A percentile compares a stretch with the other conserved stretches of the same genome.
Conservation (phyloP, 2,329 filamentous ascomycete genomes). For the Elsinoe batatas region DNA sequence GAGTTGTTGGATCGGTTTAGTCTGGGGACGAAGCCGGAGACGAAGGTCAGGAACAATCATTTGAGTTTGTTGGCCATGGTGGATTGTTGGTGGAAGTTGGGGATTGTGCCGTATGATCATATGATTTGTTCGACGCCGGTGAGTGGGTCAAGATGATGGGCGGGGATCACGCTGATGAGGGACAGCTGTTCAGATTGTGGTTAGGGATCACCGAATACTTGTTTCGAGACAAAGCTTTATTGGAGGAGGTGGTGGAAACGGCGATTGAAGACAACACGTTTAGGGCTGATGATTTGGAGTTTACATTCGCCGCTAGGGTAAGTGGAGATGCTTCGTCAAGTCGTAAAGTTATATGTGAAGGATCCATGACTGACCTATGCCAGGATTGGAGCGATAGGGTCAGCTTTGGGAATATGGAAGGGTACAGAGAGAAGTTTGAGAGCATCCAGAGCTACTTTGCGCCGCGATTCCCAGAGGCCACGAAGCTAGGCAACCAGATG, state of each 20-base stretch:
- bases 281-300: slow-evolving; percentile 90
- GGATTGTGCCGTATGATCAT: slow-evolving; percentile 94
- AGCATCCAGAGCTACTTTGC: slow-evolving; percentile 86
- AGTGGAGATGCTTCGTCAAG: slow-evolving; percentile 19
- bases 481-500: slow-evolving; percentile 87
- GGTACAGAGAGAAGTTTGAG: slow-evolving; percentile 84
- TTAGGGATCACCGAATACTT: slow-evolving; percentile 95
- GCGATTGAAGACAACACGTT: slow-evolving; percentile 86
- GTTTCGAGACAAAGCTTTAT: slow-evolving; percentile 69
- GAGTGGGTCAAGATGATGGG: slow-evolving; percentile 25
- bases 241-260: slow-evolving; percentile 76
- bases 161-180: not conserved
- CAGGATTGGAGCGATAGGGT: slow-evolving; percentile 92
- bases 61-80: slow-evolving; percentile 91
- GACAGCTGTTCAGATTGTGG: slow-evolving; percentile 79
- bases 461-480: slow-evolving; percentile 78
- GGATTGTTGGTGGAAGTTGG: slow-evolving; percentile 91
- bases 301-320: slow-evolving; percentile 84
- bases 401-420: slow-evolving; percentile 80
- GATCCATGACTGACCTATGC: not conserved
- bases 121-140: slow-evolving; percentile 97
- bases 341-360: not conserved
- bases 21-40: slow-evolving; percentile 58
- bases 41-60: slow-evolving; percentile 80
- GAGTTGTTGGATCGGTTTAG: slow-evolving; percentile 83